Percentiles rank a stretch among this genome's conserved stretches.
These are phyloP conservation scores for Lentinula lateritia DNA, from an alignment of 768 basidiomycete genomes.

Conservation along the genomic window DNA sequence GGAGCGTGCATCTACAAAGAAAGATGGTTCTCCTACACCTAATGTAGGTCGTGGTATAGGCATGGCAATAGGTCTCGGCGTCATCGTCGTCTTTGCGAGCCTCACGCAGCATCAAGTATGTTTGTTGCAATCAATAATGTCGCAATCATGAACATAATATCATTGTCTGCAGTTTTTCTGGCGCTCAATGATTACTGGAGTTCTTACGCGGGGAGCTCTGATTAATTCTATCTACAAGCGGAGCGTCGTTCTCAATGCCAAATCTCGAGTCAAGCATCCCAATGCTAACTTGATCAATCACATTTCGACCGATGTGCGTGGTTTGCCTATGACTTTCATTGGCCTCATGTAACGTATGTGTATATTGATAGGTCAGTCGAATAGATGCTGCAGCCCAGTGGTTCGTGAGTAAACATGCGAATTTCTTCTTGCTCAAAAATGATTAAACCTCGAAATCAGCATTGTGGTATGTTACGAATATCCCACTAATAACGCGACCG, in stretches of 20 bases:
- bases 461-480: background rate
- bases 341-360: background rate
- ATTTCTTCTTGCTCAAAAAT: background rate
- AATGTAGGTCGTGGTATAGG: conserved; percentile 51
- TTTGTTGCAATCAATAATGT: background rate
- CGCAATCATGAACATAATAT: background rate
- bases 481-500: background rate
- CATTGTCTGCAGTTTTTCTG: conserved; percentile 52
- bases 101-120: conserved; percentile 58
- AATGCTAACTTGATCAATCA: conserved; percentile 60
- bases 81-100: conserved; percentile 43
- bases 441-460: background rate
- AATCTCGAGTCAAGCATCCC: conserved; percentile 55
- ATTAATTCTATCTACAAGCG: conserved; percentile 70
- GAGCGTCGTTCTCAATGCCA: conserved; percentile 58
- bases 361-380: conserved; percentile 39
- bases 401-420: conserved; percentile 45
- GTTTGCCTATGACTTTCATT: background rate
- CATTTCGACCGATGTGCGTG: conserved; percentile 59
- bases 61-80: conserved; percentile 52
- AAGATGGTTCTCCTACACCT: conserved; percentile 26
- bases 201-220: conserved; percentile 58
- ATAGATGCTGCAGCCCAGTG: conserved; percentile 63
- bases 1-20: conserved; percentile 33
- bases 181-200: conserved; percentile 62